Base-by-base conservation (phyloP, 345 rosid genomes). In the Psidium guajava region DNA sequence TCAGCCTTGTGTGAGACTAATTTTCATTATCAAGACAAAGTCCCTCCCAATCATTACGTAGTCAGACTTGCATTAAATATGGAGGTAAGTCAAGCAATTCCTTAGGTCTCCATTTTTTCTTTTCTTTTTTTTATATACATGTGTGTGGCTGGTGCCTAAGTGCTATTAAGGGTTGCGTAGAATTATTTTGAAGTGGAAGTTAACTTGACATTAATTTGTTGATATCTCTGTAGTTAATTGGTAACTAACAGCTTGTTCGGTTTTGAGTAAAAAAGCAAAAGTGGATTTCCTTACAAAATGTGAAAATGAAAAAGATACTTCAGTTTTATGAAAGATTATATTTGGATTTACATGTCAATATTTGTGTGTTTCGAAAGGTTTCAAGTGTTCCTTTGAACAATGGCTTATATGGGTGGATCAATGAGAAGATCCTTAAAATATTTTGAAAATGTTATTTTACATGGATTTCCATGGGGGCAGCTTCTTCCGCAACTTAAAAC, bases 1-100 rank as follows among this genome's bases (percentile, higher is more conserved):
- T 88, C 98, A 85, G 93, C 98, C 83, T 89, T 95, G 85, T 92
- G 96, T 32, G 98, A 95, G 94, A 94, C 94, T 47, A 84, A 85
- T 87, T 97, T 97, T 88, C 99, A 95, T 91, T 93, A 93, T 88
- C 97, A 89, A 88, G 98, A 95, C 91, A 95, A 97, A 88, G 86
- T 73, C 83, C 93, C 92, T 84, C 95, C 99, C 57, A 89, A 91
- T 81, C 84, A 86, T 80, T 94, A 94, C 87, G 92, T 89, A 69
- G 94, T 90, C 56, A 82, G 85, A 81, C 83, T 93, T 86, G 88
- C 98, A 32, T 86, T 89, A 83, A 90, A 93, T 84, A 95, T 95
- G 97, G 90, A 89, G 93, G 99, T 97, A 87, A 87, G 85, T 85
- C 55, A 6, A 80, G 24, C 83, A 52, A 82, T 42, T 82, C n/a